Evolutionary conservation across 2,329 filamentous ascomycete species (phyloP).

Genomic region (Myriangium duriaei): DNA sequence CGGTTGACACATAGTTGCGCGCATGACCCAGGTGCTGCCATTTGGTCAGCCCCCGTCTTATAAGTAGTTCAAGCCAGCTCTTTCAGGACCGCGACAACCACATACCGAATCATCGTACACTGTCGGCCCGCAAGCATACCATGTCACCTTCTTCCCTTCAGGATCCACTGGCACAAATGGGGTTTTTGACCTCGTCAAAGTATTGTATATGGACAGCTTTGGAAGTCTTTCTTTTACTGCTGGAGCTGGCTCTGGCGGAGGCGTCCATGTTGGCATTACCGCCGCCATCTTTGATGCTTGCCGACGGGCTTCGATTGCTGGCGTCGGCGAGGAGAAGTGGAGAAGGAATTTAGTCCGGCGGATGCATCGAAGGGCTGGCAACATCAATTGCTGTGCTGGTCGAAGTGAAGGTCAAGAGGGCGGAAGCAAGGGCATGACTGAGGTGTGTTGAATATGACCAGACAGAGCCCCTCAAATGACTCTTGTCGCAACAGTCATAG

Average conservation of each 20-base stretch:
- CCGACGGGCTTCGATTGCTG: slow-evolving; percentile 11
- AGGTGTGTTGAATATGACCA: too few relatives aligned
- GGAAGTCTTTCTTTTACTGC: slow-evolving; percentile 26
- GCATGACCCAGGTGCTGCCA: slow-evolving; percentile 61
- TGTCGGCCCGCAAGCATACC: slow-evolving; percentile 85
- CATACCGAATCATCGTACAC: slow-evolving; percentile 54
- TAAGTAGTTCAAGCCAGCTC: not conserved
- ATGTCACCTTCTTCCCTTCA: slow-evolving; percentile 56
- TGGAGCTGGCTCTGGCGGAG: slow-evolving; percentile 23
- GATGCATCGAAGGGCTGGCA: slow-evolving; percentile 7
- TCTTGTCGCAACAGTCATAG: slow-evolving; percentile 6
- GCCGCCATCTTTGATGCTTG: slow-evolving; percentile 12
- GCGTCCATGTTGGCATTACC: slow-evolving; percentile 19
- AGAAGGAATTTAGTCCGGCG: slow-evolving; percentile 2
- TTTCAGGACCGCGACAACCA: not conserved
- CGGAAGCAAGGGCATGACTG: too few relatives aligned
- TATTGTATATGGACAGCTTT: slow-evolving; percentile 68
- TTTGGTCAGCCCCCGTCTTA: slow-evolving; percentile 3
- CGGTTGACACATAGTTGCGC: slow-evolving; percentile 80
- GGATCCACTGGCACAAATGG: slow-evolving; percentile 61
- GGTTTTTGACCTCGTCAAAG: slow-evolving; percentile 60
- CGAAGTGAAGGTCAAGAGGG: not conserved
- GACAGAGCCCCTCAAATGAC: too few relatives aligned
- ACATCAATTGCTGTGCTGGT: slow-evolving; percentile 3
- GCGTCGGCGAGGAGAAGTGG: slow-evolving; percentile 5